Evolutionary conservation across 768 basidiomycete species (phyloP), one percentile per base, ranked within the genome.

Genomic region (Hebeloma cylindrosporum): DNA sequence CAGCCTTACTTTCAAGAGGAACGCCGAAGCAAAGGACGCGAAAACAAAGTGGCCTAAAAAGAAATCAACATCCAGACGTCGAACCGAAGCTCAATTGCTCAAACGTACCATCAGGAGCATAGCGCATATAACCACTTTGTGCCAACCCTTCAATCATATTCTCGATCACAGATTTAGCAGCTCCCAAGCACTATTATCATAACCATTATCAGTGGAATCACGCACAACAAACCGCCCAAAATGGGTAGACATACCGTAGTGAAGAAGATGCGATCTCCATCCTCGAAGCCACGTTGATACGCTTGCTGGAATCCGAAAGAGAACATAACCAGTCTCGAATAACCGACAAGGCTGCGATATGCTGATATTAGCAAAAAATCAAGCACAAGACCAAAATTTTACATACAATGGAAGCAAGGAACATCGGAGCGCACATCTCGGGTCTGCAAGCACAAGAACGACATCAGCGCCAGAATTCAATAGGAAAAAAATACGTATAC

Each of bases 251-350:
- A 8, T 28, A 83, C 88, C 73, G 81, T 84, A 43, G 70, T 76
- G 50, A 89, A 81, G 61, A 85, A 85, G 16, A 88, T 57, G 13
- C 79, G 63, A 60, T 88, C 85, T 2, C 73, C 74, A 1, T 71
- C 63, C 49, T 80, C 72, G 21, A 87, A 74, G 1, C 86, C 85
- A 6, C 83, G 77, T 52, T 83, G 78, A 62, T 79, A 88, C 2
- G 87, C 87, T 53, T 89, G 83, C 52, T 91, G 88, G 66, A 90
- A 90, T 4, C 85, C 88, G 54, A 91, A 90, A 0, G 88, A 90
- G 57, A 79, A 88, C 85, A 90, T 88, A 37, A 91, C 88, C 8
- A 91, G 78, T 11, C 88, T 74, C 26, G 85, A 85, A 56, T 90
- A 91, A 21, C 71, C 78, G 45, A 85, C 82, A 31, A 87, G 72